A percentile compares a stretch with the other conserved stretches of the same genome.
These are phyloP conservation scores for Triangularia verruculosa DNA, from an alignment of 2,329 filamentous ascomycete species.

Conservation along the genomic window DNA sequence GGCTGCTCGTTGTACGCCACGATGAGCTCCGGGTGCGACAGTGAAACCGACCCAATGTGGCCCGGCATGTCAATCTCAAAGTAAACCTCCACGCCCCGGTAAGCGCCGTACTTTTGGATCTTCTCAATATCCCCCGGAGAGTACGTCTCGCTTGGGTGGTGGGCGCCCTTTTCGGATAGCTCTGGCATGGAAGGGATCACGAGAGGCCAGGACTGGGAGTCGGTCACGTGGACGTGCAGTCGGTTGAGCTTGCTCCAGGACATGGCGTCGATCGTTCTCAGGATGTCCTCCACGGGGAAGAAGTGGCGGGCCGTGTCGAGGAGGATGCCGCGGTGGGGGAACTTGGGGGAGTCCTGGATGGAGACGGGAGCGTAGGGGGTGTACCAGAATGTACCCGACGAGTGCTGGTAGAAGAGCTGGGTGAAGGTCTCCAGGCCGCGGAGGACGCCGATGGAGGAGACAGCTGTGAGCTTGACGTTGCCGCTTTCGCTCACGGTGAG, in stretches of 20 bases:
- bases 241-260: slow-evolving; percentile 81
- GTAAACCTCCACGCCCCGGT: slow-evolving; percentile 67
- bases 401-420: slow-evolving; percentile 76
- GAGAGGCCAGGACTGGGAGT: slow-evolving; percentile 82
- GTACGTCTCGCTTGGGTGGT: slow-evolving; percentile 65
- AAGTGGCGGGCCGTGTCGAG: slow-evolving; percentile 74
- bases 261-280: slow-evolving; percentile 72
- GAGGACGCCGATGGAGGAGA: slow-evolving; percentile 65
- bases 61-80: slow-evolving; percentile 81
- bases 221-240: slow-evolving; percentile 77
- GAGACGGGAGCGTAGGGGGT: slow-evolving; percentile 66
- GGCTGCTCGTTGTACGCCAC: slow-evolving; percentile 59
- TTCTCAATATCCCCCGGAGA: slow-evolving; percentile 59
- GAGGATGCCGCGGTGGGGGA: slow-evolving; percentile 74
- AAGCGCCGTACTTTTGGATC: slow-evolving; percentile 68
- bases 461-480: slow-evolving; percentile 59
- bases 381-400: slow-evolving; percentile 58
- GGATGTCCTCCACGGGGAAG: slow-evolving; percentile 64
- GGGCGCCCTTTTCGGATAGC: slow-evolving; percentile 70
- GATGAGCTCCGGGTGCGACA: slow-evolving; percentile 68
- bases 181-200: slow-evolving; percentile 73
- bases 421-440: slow-evolving; percentile 73
- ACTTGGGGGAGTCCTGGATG: slow-evolving; percentile 72
- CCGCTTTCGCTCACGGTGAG: slow-evolving; percentile 59
- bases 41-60: slow-evolving; percentile 67